A percentile compares a stretch with the other conserved stretches of the same genome.
Conservation (phyloP, 768 basidiomycete species). For the Phallus indusiatus region DNA sequence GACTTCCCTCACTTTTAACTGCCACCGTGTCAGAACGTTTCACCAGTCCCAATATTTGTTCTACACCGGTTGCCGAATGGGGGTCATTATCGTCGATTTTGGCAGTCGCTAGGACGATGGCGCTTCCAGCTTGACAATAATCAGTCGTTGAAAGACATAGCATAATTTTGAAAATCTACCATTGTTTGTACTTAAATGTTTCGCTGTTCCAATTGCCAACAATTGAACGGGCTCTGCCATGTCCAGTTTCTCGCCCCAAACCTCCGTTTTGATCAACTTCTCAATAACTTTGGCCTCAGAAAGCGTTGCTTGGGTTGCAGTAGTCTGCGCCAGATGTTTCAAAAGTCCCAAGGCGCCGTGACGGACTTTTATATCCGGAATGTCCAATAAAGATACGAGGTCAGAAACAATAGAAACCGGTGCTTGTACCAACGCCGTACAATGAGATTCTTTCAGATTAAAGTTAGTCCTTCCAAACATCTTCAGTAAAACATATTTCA, state of each 20-base stretch:
- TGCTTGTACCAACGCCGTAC: constrained; percentile 39
- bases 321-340: constrained; percentile 69
- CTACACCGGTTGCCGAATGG: constrained; percentile 39
- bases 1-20: constrained; percentile 82
- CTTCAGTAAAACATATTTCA: constrained; percentile 21
- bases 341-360: constrained; percentile 83
- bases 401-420: constrained; percentile 54
- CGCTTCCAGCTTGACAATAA: constrained; percentile 32
- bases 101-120: constrained; percentile 43
- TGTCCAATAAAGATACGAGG: constrained; percentile 50
- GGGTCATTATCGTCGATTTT: constrained; percentile 19
- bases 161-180: constrained; percentile 36
- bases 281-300: constrained; percentile 55
- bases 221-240: constrained; percentile 84
- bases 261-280: constrained; percentile 47
- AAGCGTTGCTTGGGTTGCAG: constrained; percentile 49
- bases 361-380: constrained; percentile 72
- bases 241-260: constrained; percentile 68
- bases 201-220: constrained; percentile 78
- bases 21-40: constrained; percentile 73
- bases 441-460: constrained; percentile 40
- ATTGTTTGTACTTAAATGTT: constrained; percentile 75
- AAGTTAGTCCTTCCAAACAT: constrained; percentile 9
- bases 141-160: constrained; percentile 24
- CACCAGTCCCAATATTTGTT: constrained; percentile 65